Conservation (phyloP, 2,329 filamentous ascomycete genomes). For the Berkeleyomyces basicola region DNA sequence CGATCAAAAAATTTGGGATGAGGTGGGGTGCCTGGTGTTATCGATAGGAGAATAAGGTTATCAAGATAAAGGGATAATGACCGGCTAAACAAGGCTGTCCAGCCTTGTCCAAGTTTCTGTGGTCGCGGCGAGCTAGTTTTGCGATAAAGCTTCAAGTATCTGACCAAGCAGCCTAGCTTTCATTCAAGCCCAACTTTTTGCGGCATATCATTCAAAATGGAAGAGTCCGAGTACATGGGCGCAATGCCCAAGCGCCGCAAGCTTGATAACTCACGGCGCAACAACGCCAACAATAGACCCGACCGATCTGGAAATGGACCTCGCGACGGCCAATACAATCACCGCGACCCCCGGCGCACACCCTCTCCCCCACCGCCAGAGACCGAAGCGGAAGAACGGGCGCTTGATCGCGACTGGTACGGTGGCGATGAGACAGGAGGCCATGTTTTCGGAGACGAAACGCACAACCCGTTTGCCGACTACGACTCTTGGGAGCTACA, state of each 20-base stretch:
- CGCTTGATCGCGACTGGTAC: conserved; percentile 86
- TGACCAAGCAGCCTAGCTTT: background rate
- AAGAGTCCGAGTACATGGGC: conserved; percentile 21
- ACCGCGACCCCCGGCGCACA: conserved; percentile 31
- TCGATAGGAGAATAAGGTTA: conserved; percentile 11
- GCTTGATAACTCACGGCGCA: conserved; percentile 20
- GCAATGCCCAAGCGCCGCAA: conserved; percentile 26
- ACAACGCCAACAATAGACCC: conserved; percentile 16
- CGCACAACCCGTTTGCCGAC: conserved; percentile 79
- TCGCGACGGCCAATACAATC: background rate
- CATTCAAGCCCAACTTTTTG: background rate
- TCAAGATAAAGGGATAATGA: background rate
- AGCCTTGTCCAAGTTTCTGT: conserved; percentile 8
- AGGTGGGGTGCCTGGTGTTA: conserved; percentile 8
- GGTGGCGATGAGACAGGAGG: conserved; percentile 66
- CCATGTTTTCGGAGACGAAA: conserved; percentile 75
- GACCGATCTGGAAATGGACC: background rate
- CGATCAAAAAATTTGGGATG: conserved; percentile 7
- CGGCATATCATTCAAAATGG: background rate
- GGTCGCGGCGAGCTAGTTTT: background rate
- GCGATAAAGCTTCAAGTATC: background rate
- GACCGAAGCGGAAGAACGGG: conserved; percentile 50
- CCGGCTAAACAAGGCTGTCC: conserved; percentile 7
- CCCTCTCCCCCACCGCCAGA: conserved; percentile 7
- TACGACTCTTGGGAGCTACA: conserved; percentile 57